phyloP scores from a whole-genome alignment of 2,329 filamentous ascomycete species.

The Dactylonectria macrodidyma region DNA sequence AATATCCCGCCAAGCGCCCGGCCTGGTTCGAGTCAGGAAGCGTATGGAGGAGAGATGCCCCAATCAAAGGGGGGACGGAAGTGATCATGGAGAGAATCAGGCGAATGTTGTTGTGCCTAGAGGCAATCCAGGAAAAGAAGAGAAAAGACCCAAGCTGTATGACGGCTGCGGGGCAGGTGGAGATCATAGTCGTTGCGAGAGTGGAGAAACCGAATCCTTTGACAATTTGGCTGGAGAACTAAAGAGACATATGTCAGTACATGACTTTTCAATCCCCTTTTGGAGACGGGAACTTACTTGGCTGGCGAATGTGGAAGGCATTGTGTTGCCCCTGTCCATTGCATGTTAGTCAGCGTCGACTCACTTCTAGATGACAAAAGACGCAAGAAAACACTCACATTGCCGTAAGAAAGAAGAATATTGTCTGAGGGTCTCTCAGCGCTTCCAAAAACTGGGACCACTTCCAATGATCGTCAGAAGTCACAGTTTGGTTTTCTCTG shows the following conservation, averaged over 20 bases:
- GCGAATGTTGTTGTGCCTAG: slow-evolving; percentile 21
- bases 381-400: neutral
- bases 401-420: slow-evolving; percentile 20
- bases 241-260: neutral
- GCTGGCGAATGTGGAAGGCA: slow-evolving; percentile 24
- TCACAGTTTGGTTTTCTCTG: slow-evolving; percentile 27
- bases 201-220: slow-evolving; percentile 15
- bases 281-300: neutral
- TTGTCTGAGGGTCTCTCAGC: slow-evolving; percentile 20
- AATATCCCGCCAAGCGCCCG: slow-evolving; percentile 19
- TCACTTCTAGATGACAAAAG: neutral
- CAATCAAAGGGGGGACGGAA: slow-evolving; percentile 20
- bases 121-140: slow-evolving; percentile 15
- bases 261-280: neutral
- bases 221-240: slow-evolving; percentile 27
- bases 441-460: slow-evolving; percentile 34
- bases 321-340: slow-evolving; percentile 15
- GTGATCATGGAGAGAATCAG: slow-evolving; percentile 10
- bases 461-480: slow-evolving; percentile 28
- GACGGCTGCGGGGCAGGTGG: slow-evolving; percentile 21
- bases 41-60: slow-evolving; percentile 17
- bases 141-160: slow-evolving; percentile 20
- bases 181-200: slow-evolving; percentile 14
- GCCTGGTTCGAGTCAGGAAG: slow-evolving; percentile 9
- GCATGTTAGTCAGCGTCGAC: neutral